Evolutionary conservation across 257 asterid species (phyloP).

Genomic region (Linderniella brevidens): DNA sequence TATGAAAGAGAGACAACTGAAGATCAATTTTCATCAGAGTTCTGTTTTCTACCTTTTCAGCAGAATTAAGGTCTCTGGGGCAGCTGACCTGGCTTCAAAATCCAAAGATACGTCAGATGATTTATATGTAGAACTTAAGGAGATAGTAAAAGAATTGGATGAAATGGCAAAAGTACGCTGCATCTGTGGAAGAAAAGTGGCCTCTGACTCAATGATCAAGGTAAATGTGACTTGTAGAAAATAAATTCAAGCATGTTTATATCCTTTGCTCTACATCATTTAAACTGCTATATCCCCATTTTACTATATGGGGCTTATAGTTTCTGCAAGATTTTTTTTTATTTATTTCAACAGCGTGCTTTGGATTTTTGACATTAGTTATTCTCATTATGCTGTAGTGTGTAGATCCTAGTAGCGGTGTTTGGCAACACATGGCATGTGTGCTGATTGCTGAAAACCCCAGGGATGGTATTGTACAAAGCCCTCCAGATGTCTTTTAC

Average conservation of each 20-base stretch:
- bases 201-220: conserved; percentile 71
- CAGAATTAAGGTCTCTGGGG: conserved; percentile 83
- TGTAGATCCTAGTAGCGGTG: conserved; percentile 71
- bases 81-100: conserved; percentile 62
- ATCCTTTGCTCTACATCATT: neutral
- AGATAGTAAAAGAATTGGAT: conserved; percentile 50
- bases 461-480: conserved; percentile 46
- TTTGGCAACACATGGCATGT: conserved; percentile 91
- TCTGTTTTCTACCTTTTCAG: conserved; percentile 22
- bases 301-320: neutral
- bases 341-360: too few relatives aligned
- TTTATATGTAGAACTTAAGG: conserved; percentile 31
- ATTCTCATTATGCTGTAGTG: conserved; percentile 53
- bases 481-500: conserved; percentile 59
- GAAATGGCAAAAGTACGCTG: conserved; percentile 69
- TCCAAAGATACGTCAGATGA: conserved; percentile 60
- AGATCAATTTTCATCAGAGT: neutral
- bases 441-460: conserved; percentile 85
- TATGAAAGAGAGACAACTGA: neutral
- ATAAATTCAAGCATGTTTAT: neutral
- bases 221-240: conserved; percentile 20
- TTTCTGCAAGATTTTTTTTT: too few relatives aligned
- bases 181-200: conserved; percentile 61
- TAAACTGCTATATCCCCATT: neutral
- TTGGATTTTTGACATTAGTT: too few relatives aligned